These are phyloP conservation scores for Veloporphyrellus conicus DNA, from an alignment of 1,284 basidiomycete genomes.

Conservation along the genomic window DNA sequence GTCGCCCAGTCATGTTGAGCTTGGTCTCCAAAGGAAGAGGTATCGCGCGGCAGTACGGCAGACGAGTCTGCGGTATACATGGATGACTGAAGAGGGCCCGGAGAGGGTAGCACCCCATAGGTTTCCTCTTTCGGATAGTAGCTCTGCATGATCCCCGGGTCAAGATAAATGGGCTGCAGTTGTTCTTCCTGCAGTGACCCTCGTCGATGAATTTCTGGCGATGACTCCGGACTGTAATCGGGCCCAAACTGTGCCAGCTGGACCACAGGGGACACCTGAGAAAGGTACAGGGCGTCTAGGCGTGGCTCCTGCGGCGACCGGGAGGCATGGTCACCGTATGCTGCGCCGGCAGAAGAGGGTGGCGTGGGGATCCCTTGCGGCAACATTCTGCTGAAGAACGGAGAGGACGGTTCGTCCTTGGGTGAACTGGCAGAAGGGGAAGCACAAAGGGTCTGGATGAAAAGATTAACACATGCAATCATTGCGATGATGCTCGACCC, in stretches of 20 bases:
- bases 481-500: slow-evolving; percentile 34
- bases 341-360: slow-evolving; percentile 9
- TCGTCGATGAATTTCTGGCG: slow-evolving; percentile 16
- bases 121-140: slow-evolving; percentile 24
- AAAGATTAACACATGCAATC: too few species aligned
- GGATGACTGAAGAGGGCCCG: slow-evolving; percentile 14
- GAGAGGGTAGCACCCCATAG: slow-evolving; percentile 14
- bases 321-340: slow-evolving; percentile 9
- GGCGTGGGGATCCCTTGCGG: slow-evolving; percentile 2
- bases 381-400: slow-evolving; percentile 1
- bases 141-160: slow-evolving; percentile 19
- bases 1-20: slow-evolving; percentile 16
- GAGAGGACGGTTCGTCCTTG: slow-evolving; percentile 7
- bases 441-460: slow-evolving; percentile 44
- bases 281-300: slow-evolving; percentile 20
- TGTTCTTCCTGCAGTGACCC: slow-evolving; percentile 25
- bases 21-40: slow-evolving; percentile 16
- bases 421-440: slow-evolving; percentile 7
- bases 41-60: slow-evolving; percentile 7
- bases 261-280: slow-evolving; percentile 23
- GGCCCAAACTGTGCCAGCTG: slow-evolving; percentile 18
- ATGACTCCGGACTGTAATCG: slow-evolving; percentile 12
- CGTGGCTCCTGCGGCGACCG: slow-evolving; percentile 15
- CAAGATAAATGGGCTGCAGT: slow-evolving; percentile 24
- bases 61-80: slow-evolving; percentile 22